Base-by-base conservation (phyloP, 164 flowering plant genomes). In the Saururus chinensis region DNA sequence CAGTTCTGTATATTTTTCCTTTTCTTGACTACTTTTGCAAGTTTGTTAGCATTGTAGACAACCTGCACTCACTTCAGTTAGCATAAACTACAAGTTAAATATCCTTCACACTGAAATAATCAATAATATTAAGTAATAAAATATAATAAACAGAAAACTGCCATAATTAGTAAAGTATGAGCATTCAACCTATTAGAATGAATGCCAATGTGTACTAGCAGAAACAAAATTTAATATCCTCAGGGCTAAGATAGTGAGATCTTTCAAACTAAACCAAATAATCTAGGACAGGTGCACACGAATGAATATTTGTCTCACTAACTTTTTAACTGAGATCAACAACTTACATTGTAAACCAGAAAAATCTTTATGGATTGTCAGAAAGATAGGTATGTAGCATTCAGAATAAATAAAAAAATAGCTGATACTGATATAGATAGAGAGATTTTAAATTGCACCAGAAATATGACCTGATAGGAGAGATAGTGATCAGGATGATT, bases 401-500 rank as follows among this genome's bases (percentile, higher is more conserved):
- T 4, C 17, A 6, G 37, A 45, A 12, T 8, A 7, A 12, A 45
- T 12, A 13, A 45, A 45, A 45, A 4, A 45, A 45, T n/a, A 9
- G 49, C 17, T 45, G 17, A 45, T 45, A 12, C 49, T 45, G 11
- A 30, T 30, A 30, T 6, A 30, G 6, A 30, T 30, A 30, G 2
- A 30, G 6, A 30, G 2, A 3, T 45, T 45, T 45, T 45, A 12
- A 45, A 45, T 13, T 17, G 17, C 49, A 45, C 45, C 8, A 41
- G 45, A 41, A 55, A 69, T 17, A 72, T 58, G 60, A 88, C 98
- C 98, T 89, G 98, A 73, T 81, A 78, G n/a, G 82, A 79, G 68
- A 92, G 90, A 71, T 84, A 89, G 63, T 85, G 76, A 62, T 85
- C 83, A n/a, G 92, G 87, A 82, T 92, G 98, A 72, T 87, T 89